A percentile compares a stretch with the other conserved stretches of the same genome.
Conservation (phyloP, 2,329 filamentous ascomycete genomes). For the Amauroascus verrucosus region DNA sequence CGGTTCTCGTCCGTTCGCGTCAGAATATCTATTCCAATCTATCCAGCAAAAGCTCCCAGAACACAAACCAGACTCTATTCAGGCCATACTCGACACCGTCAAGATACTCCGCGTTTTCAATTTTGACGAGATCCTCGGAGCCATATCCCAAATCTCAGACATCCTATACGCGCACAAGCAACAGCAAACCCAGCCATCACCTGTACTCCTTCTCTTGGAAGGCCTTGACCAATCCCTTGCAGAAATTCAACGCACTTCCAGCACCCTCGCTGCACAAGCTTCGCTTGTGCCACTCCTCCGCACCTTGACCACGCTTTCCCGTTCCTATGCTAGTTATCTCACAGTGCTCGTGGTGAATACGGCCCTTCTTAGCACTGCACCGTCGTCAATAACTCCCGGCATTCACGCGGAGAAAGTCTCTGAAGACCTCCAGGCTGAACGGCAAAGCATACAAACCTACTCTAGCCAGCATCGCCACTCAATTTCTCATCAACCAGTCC, state of each 20-base stretch:
- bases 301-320: constrained; percentile 27
- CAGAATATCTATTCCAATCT: constrained; percentile 2
- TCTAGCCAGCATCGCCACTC: background rate
- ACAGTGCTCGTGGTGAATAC: constrained; percentile 32
- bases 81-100: constrained; percentile 11
- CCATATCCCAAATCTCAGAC: constrained; percentile 15
- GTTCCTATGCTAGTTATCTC: constrained; percentile 23
- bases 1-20: constrained; percentile 5
- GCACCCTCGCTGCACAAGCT: constrained; percentile 27
- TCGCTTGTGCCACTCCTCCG: constrained; percentile 26
- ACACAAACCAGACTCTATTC: constrained; percentile 2
- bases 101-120: constrained; percentile 15
- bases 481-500: background rate
- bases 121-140: constrained; percentile 15
- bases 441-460: background rate
- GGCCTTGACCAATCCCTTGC: constrained; percentile 32
- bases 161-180: constrained; percentile 12
- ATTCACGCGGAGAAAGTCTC: background rate
- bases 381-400: background rate
- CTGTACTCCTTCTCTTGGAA: constrained; percentile 25
- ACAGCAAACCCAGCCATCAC: background rate
- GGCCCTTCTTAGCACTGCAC: constrained; percentile 18
- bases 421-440: background rate
- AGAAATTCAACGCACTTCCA: constrained; percentile 30
- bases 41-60: constrained; percentile 13